These are phyloP conservation scores for Taiozyma onychis DNA, from an alignment of 1,139 yeast species.

Conservation along the genomic window DNA sequence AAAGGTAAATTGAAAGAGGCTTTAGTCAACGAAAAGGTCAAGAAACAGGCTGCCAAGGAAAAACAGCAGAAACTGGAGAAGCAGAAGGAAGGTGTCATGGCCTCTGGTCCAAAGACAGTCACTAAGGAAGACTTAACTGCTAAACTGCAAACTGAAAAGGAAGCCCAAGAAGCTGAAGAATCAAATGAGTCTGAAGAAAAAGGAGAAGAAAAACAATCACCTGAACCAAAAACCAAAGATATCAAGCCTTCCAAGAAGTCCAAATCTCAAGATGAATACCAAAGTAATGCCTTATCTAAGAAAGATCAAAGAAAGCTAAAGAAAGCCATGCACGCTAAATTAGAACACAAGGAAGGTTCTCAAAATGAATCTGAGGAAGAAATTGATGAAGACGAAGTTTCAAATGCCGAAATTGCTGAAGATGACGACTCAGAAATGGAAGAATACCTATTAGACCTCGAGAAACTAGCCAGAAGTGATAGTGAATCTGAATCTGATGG, in stretches of 20 bases:
- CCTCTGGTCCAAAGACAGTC: slow-evolving; percentile 28
- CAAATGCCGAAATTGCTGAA: slow-evolving; percentile 21
- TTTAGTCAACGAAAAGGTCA: slow-evolving; percentile 25
- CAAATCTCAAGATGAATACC: slow-evolving; percentile 32
- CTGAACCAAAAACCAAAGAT: slow-evolving; percentile 7
- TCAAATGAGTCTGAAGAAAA: slow-evolving; percentile 14
- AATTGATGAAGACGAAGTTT: slow-evolving; percentile 19
- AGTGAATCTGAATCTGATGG: slow-evolving; percentile 34
- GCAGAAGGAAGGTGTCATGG: slow-evolving; percentile 22
- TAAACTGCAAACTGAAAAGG: slow-evolving; percentile 5
- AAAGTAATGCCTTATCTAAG: slow-evolving; percentile 46
- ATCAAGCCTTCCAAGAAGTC: slow-evolving; percentile 5
- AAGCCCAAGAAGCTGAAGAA: slow-evolving; percentile 16
- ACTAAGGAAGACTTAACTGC: slow-evolving; percentile 27
- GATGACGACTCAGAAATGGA: slow-evolving; percentile 30
- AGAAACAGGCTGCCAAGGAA: slow-evolving; percentile 21
- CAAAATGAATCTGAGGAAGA: slow-evolving; percentile 25
- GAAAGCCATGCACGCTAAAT: slow-evolving; percentile 34
- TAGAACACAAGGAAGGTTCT: slow-evolving; percentile 23
- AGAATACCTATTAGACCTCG: slow-evolving; percentile 44
- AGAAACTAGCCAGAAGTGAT: slow-evolving; percentile 52
- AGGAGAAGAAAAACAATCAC: slow-evolving; percentile 8
- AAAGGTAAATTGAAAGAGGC: slow-evolving; percentile 32
- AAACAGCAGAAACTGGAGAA: slow-evolving; percentile 20
- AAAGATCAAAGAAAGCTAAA: slow-evolving; percentile 61